Base-by-base conservation (phyloP, 2,329 filamentous ascomycete species). In the Neonectria coccinea region DNA sequence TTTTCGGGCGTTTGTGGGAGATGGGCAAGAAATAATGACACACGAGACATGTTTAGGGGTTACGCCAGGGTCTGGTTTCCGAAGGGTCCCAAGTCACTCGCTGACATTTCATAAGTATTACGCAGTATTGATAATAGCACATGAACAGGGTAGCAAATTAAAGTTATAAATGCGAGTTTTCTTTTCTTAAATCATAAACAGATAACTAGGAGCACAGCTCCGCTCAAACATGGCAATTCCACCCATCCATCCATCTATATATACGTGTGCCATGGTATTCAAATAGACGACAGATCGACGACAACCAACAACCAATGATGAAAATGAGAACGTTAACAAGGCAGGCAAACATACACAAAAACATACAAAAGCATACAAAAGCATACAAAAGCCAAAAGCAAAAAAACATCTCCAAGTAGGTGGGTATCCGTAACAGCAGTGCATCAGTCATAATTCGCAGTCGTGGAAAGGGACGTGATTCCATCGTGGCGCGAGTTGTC, bases 401-500 rank as follows among this genome's bases (percentile, higher is more conserved):
- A 54, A 54, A 55, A 57, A 61, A 50, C 48, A 41, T 56, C 61
- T 62, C 66, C 57, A 50, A 62, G 27, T 33, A 31, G 51, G 48
- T 20, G 45, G 67, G 67, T 68, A 68, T 70, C 66, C 59, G 58
- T 56, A 63, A 58, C 53, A 59, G 48, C 31, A 63, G 59, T 63
- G 39, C 59, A 63, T 66, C 64, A 63, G 31, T 66, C 64, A 56
- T 66, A 66, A 64, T 51, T 53, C 25, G 50, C 36, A 44, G 61
- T 64, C 51, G 56, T 59, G 61, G 58, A 64, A 59, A 56, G 44
- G 25, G 53, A 61, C 56, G 56, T 59, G 56, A 63, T 59, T 56
- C 58, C 61, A 64, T 47, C 50, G 54, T 44, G 25, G 54, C 60
- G 41, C 25, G 53, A 53, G 55, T 39, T 55, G 55, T 39, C 41